Evolutionary conservation across 345 rosid species (phyloP), one percentile per base, ranked within the genome.

Genomic region (Heritiera littoralis): DNA sequence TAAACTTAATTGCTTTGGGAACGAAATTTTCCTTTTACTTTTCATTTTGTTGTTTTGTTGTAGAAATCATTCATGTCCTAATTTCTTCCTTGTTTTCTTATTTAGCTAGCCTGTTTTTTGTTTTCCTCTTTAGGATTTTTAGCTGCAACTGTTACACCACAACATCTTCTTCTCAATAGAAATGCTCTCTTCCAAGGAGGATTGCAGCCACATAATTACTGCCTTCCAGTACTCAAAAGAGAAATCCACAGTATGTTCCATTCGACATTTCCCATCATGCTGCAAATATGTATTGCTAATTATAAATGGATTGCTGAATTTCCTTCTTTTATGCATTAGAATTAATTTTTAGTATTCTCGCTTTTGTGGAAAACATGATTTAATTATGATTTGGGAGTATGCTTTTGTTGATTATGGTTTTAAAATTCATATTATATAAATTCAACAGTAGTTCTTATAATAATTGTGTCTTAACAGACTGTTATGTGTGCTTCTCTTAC

Each of bases 141-240:
- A 45, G 97, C 95, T 23, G 99, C 97, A 72, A 96, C 98, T 67
- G 97, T 96, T 78, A 92, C 97, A 23, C 99, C 98, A 28, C 99
- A 94, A 67, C 99, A 96, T 86, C 95, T 94, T 80, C 89, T 96
- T 82, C 97, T 94, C 67, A 96, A 92, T 72, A 88, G 99, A 76
- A 94, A 94, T 73, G 94, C 97, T 64, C 84, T 96, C 46, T 96
- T 96, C 87, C 92, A 92, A 86, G 97, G 99, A 77, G 99, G 98
- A 85, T 72, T 94, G 81, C 98, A 88, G 78, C 98, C 99, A 0
- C 98, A 94, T 85, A 92, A 83, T 78, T 96, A 94, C 85, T 96
- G 99, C 79, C 98, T 96, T 83, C 97, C 97, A 3, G 91, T 96
- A 51, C 97, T 96, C 64, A 94, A 92, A 87, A 90, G 99, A 84